Evolutionary conservation across 805 yeast species (phyloP).

Genomic region (Wickerhamomyces rabaulensis): DNA sequence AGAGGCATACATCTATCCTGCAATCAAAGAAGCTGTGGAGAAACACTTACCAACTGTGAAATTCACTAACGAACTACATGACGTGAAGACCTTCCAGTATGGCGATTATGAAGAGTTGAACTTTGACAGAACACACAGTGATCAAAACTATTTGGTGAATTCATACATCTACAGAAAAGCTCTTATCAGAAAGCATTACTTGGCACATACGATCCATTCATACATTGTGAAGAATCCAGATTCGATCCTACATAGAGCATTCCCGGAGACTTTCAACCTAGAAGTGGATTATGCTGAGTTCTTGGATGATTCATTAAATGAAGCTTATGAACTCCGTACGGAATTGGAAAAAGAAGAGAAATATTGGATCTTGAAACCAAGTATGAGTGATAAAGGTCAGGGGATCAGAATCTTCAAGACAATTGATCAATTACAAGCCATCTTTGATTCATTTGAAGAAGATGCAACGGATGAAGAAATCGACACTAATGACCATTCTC

Average conservation of each 20-base stretch:
- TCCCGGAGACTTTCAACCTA: conserved; percentile 71
- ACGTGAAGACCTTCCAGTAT: conserved; percentile 56
- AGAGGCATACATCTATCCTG: conserved; percentile 37
- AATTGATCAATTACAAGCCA: conserved; percentile 70
- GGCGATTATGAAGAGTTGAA: conserved; percentile 89
- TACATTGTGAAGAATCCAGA: conserved; percentile 71
- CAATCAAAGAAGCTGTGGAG: conserved; percentile 27
- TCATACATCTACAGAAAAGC: conserved; percentile 89
- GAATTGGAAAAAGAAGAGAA: conserved; percentile 59
- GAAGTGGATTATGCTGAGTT: conserved; percentile 96
- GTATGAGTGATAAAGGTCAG: conserved; percentile 96
- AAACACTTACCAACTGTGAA: conserved; percentile 28
- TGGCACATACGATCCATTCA: conserved; percentile 77
- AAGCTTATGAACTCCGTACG: conserved; percentile 79
- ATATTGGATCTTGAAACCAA: conserved; percentile 89
- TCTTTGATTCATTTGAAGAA: conserved; percentile 84
- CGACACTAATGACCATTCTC: conserved; percentile 39
- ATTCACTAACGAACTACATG: conserved; percentile 12
- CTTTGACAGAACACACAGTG: conserved; percentile 52
- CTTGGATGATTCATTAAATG: conserved; percentile 89
- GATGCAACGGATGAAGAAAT: conserved; percentile 59
- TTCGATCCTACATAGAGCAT: conserved; percentile 52
- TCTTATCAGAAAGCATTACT: conserved; percentile 81
- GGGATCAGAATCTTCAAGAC: conserved; percentile 83
- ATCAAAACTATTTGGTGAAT: conserved; percentile 55